Conservation (phyloP, 2,329 filamentous ascomycete species). For the Microascus cirrosus region DNA sequence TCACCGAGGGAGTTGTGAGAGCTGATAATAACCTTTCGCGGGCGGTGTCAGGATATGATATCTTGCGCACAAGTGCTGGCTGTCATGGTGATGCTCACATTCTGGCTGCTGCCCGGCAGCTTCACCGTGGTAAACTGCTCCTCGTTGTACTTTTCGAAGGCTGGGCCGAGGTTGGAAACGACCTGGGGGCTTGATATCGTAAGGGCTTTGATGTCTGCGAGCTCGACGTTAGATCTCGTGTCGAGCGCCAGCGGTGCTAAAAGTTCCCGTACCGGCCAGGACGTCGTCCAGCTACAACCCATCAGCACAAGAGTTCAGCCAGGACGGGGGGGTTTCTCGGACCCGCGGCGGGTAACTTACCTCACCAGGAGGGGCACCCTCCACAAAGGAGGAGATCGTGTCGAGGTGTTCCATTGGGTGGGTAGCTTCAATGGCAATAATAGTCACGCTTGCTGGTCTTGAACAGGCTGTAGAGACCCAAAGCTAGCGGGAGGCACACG, state of each 20-base stretch:
- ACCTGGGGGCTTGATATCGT: slow-evolving; percentile 59
- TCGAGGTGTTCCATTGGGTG: slow-evolving; percentile 24
- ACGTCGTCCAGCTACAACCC: slow-evolving; percentile 66
- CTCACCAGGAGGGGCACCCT: slow-evolving; percentile 93
- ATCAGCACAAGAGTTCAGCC: not conserved
- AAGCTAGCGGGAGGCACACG: not conserved
- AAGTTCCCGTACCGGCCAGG: slow-evolving; percentile 55
- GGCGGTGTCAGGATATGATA: not conserved
- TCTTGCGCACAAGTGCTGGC: not conserved
- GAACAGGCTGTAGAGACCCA: not conserved
- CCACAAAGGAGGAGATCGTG: slow-evolving; percentile 74
- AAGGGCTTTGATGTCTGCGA: slow-evolving; percentile 76
- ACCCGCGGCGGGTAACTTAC: slow-evolving; percentile 37
- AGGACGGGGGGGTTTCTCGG: not conserved
- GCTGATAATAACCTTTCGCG: slow-evolving; percentile 66
- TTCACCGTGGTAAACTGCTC: slow-evolving; percentile 84
- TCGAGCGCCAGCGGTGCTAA: not conserved
- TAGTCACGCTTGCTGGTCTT: not conserved
- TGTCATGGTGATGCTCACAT: slow-evolving; percentile 15
- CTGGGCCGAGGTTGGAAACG: slow-evolving; percentile 62
- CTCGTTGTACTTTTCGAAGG: slow-evolving; percentile 93
- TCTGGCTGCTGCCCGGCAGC: slow-evolving; percentile 72
- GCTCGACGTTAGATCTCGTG: not conserved
- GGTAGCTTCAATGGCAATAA: not conserved
- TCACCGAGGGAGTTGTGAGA: slow-evolving; percentile 71